Base-by-base conservation (phyloP, 192 early-diverging fungal species). In the Podila clonocystis region DNA sequence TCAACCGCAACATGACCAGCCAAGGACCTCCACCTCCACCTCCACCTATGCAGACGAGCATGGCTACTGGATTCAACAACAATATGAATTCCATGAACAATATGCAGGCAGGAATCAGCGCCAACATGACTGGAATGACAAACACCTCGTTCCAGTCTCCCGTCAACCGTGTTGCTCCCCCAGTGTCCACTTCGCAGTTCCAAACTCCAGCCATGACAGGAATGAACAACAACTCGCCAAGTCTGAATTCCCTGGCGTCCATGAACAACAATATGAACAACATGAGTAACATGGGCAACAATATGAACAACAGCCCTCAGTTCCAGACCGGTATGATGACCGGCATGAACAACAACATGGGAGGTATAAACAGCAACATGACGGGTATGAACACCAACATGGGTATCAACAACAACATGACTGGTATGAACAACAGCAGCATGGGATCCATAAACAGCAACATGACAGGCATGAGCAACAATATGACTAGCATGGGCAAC, bases 41-140 rank as follows among this genome's bases (percentile, higher is more conserved):
- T 12, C 74, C 73, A 41, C 76, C 71, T 2, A 80, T 80, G 77
- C 77, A 80, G 62, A 73, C 52, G 28, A 69, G 70, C 67, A 80
- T 80, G 77, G 62, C 65, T 2, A 80, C 77, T 1, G 77, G 77
- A 0, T 80, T 80, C 67, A 80, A 78, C 33, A 75, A 77, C 67
- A 75, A 77, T 63, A 60, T 76, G 74, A 70, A 58, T 11, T 1
- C 45, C 52, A 24, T 75, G 67, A 75, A 75, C 62, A 75, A 45
- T 41, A 75, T 75, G 73, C 50, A 67, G 62, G 62, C 74, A 2
- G 74, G 74, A 28, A 66, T 76, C 20, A 76, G 65, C 50, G 45
- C 41, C 26, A 66, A 67, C 24, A 67, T 67, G 65, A 74, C 67
- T 3, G 68, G 68, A 8, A 76, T 76, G 74, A 62, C 52, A 31